These are phyloP conservation scores for Teunomyces aglyptinius DNA, from an alignment of 805 yeast genomes.

Conservation along the genomic window DNA sequence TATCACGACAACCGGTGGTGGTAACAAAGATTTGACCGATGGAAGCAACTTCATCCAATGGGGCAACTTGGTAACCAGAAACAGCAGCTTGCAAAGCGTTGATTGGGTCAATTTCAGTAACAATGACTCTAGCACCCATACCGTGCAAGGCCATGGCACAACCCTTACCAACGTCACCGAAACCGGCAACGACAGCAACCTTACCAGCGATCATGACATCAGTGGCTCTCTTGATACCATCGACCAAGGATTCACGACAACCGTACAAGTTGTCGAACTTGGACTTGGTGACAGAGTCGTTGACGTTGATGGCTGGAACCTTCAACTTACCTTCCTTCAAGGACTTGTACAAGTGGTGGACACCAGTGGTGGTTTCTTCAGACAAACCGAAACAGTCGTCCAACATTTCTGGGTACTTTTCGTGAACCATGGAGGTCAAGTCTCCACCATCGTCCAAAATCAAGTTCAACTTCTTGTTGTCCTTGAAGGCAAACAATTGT, in stretches of 20 bases:
- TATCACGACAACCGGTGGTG: slow-evolving; percentile 99
- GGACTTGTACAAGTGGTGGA: slow-evolving; percentile 97
- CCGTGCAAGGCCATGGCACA: slow-evolving; percentile 98
- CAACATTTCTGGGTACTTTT: slow-evolving; percentile 96
- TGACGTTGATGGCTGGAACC: slow-evolving; percentile 99
- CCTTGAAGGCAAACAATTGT: slow-evolving; percentile 97
- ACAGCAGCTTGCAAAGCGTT: slow-evolving; percentile 99
- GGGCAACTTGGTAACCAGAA: slow-evolving; percentile 95
- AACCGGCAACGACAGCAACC: slow-evolving; percentile 98
- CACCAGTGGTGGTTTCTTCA: slow-evolving; percentile 99
- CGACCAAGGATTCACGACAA: slow-evolving; percentile 97
- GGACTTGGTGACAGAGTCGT: slow-evolving; percentile 98
- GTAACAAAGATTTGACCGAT: slow-evolving; percentile 97
- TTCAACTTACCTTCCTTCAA: slow-evolving; percentile 81
- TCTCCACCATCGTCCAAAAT: slow-evolving; percentile 99
- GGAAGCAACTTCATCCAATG: slow-evolving; percentile 91
- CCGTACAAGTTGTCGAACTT: slow-evolving; percentile 99
- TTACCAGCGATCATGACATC: slow-evolving; percentile 99
- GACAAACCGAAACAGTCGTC: slow-evolving; percentile 92
- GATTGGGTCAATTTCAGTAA: slow-evolving; percentile 97
- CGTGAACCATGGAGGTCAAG: slow-evolving; percentile 93
- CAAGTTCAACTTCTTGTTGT: slow-evolving; percentile 89
- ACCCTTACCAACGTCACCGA: slow-evolving; percentile 99
- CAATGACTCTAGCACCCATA: slow-evolving; percentile 98
- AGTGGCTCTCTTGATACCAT: slow-evolving; percentile 99